phyloP scores from a whole-genome alignment of 2,329 filamentous ascomycete genomes.

The Alternaria tenuissima region DNA sequence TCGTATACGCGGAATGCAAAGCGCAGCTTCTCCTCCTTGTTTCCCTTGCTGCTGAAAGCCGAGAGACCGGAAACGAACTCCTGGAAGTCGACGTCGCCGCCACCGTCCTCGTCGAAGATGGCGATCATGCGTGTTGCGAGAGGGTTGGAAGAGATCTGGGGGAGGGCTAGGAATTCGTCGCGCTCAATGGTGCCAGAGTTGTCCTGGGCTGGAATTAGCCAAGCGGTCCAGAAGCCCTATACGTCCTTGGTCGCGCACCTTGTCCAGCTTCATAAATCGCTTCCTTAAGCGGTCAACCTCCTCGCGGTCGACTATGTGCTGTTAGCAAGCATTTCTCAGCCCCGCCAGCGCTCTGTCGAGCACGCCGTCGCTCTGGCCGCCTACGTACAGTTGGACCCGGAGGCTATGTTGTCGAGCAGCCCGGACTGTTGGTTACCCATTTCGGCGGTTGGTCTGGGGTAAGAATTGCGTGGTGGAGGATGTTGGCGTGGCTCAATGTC shows the following conservation, averaged over 20 bases:
- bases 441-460: slow-evolving; percentile 34
- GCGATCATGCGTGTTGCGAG: slow-evolving; percentile 99
- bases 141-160: slow-evolving; percentile 97
- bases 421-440: slow-evolving; percentile 67
- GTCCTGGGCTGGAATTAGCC: slow-evolving; percentile 66
- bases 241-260: slow-evolving; percentile 64
- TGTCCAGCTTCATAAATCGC: slow-evolving; percentile 99
- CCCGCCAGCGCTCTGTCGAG: slow-evolving; percentile 35
- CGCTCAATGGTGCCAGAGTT: slow-evolving; percentile 98
- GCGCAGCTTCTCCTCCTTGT: slow-evolving; percentile 97
- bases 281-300: slow-evolving; percentile 96
- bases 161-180: slow-evolving; percentile 95
- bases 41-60: slow-evolving; percentile 96
- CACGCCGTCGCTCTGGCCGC: slow-evolving; percentile 14
- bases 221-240: not conserved
- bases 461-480: slow-evolving; percentile 22
- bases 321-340: slow-evolving; percentile 42
- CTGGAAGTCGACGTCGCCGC: slow-evolving; percentile 97
- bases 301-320: slow-evolving; percentile 82
- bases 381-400: slow-evolving; percentile 89
- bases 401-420: slow-evolving; percentile 94
- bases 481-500: slow-evolving; percentile 25
- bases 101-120: slow-evolving; percentile 98
- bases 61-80: slow-evolving; percentile 96
- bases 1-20: slow-evolving; percentile 99